Base-by-base conservation (phyloP, 805 yeast genomes). In the Schizosaccharomyces osmophilus region DNA sequence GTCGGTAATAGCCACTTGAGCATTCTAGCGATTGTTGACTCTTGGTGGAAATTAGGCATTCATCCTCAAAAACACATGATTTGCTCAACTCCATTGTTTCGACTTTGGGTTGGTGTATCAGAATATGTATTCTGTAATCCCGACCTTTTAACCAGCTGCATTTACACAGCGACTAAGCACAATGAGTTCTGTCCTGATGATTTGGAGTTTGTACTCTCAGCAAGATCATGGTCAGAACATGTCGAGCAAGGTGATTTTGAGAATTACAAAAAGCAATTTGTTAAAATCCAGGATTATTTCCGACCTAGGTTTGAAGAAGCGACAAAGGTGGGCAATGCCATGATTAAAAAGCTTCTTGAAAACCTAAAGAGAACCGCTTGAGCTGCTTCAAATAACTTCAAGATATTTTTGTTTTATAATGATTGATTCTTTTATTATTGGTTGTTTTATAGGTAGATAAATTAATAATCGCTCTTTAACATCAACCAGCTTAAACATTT, bases 51-150 rank as follows among this genome's bases (percentile, higher is more conserved):
- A 64, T 73, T 87, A 55, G 84, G 84, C 0, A 87, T 93, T 54
- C 83, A 85, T 43, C 98, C 98, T 4, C 90, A 93, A 69, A 96
- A 90, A 70, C 98, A 93, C 72, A 89, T 90, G 73, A 89, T 90
- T 63, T 90, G 97, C 69, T 86, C 96, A 0, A 93, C 98, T 0
- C 98, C 98, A 13, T 65, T 85, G 39, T 93, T 90, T 69, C 78
- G 97, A 69, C 87, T 93, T 51, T 87, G 93, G 72, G 76, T 93
- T 51, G 97, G 97, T 57, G 97, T 93, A 29, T 81, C 95, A 0
- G 97, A 93, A 69, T 90, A 87, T 70, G 73, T 93, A 41, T 93
- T 90, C 70, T 82, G 95, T 68, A 80, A 88, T 0, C 90, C 93
- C 0, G 85, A 83, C 0, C 71, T 90, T 45, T 73, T 93, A n/a